Conservation (phyloP, 352 stramenopile species). For the Phytophthora sansomeana region DNA sequence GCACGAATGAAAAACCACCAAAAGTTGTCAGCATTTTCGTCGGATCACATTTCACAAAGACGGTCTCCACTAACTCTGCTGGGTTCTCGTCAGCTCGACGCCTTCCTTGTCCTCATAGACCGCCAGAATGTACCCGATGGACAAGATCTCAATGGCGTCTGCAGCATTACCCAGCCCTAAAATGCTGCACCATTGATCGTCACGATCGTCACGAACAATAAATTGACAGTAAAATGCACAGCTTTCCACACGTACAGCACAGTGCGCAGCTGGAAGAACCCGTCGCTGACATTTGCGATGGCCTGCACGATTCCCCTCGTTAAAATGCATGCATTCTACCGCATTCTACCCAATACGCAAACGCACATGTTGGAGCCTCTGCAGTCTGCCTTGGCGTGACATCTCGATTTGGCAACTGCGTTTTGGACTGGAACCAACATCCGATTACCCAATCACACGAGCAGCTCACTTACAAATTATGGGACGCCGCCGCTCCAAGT, state of each 20-base stretch:
- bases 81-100: constrained; percentile 46
- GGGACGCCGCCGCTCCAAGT: constrained; percentile 74
- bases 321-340: neutral
- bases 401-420: neutral
- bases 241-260: constrained; percentile 53
- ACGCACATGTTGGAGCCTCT: constrained; percentile 29
- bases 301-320: constrained; percentile 33
- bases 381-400: constrained; percentile 1
- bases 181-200: constrained; percentile 49
- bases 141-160: constrained; percentile 92
- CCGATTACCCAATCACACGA: constrained; percentile 34
- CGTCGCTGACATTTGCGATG: constrained; percentile 62
- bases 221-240: neutral
- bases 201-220: too few species aligned
- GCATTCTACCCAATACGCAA: neutral
- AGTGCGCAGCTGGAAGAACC: constrained; percentile 73
- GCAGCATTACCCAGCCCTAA: constrained; percentile 86
- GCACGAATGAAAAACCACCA: neutral
- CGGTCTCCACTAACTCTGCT: constrained; percentile 53
- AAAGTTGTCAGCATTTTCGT: neutral
- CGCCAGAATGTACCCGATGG: constrained; percentile 91
- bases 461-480: constrained; percentile 44
- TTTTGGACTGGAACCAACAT: neutral
- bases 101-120: constrained; percentile 85
- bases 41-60: neutral